Conservation (phyloP, 495 filamentous ascomycete species). For the Geoglossum glabrum region DNA sequence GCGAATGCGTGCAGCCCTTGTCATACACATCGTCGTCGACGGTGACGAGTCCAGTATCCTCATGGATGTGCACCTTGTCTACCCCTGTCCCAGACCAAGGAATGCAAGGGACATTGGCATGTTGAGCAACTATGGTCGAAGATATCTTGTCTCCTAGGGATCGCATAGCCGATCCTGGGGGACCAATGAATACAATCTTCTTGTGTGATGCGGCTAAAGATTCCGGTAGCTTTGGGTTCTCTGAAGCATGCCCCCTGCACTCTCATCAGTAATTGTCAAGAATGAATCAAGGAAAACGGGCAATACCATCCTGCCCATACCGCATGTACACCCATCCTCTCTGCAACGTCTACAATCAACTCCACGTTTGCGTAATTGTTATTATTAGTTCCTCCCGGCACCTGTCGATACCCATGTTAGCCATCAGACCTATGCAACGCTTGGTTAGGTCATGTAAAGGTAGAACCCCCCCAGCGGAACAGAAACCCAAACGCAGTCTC, state of each 20-base stretch:
- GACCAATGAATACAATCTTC: conserved; percentile 97
- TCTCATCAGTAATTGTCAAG: neutral
- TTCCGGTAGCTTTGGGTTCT: conserved; percentile 95
- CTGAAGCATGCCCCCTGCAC: conserved; percentile 83
- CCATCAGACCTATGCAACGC: neutral
- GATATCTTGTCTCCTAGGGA: conserved; percentile 99
- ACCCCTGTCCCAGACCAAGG: conserved; percentile 96
- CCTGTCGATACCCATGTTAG: conserved; percentile 17
- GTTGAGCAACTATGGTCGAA: conserved; percentile 96
- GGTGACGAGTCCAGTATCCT: conserved; percentile 64
- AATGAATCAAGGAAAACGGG: conserved; percentile 3
- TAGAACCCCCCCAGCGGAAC: neutral
- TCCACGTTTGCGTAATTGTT: conserved; percentile 99
- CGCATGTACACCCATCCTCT: conserved; percentile 93
- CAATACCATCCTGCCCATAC: conserved; percentile 97
- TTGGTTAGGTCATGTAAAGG: neutral
- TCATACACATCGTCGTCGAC: conserved; percentile 73
- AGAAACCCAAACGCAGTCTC: neutral
- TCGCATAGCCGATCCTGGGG: conserved; percentile 94
- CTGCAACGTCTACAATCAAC: conserved; percentile 96
- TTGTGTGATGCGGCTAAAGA: conserved; percentile 86
- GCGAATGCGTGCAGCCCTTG: conserved; percentile 74
- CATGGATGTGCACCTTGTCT: conserved; percentile 54
- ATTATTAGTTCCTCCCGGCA: conserved; percentile 98
- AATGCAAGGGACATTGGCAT: conserved; percentile 92